Evolutionary conservation across 2,329 filamentous ascomycete genomes (phyloP).

Genomic region (Paraphaeosphaeria sporulosa): DNA sequence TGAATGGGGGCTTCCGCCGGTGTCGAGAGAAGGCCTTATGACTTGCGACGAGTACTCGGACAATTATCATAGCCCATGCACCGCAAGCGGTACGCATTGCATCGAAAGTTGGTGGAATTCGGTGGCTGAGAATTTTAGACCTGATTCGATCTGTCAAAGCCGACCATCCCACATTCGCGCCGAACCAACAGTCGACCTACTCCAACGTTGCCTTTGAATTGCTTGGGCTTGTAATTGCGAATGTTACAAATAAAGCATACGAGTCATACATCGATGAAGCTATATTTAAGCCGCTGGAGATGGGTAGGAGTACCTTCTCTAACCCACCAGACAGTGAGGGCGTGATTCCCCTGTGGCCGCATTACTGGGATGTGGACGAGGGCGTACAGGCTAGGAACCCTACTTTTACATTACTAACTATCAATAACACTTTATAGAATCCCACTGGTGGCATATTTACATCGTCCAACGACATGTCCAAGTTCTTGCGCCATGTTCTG

Average conservation of each 20-base stretch:
- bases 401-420: no score
- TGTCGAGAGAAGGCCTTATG: slow-evolving; percentile 39
- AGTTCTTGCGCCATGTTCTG: slow-evolving; percentile 53
- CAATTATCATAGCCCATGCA: slow-evolving; percentile 41
- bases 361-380: slow-evolving; percentile 53
- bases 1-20: slow-evolving; percentile 46
- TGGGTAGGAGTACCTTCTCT: slow-evolving; percentile 39
- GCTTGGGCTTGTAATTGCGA: slow-evolving; percentile 51
- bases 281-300: slow-evolving; percentile 49
- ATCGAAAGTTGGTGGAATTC: background rate
- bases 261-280: slow-evolving; percentile 48
- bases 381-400: no score
- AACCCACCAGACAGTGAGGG: slow-evolving; percentile 45
- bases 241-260: slow-evolving; percentile 48
- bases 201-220: slow-evolving; percentile 53
- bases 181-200: slow-evolving; percentile 54
- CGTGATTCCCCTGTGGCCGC: slow-evolving; percentile 46
- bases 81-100: slow-evolving; percentile 24
- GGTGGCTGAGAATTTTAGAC: slow-evolving; percentile 32
- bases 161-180: slow-evolving; percentile 49
- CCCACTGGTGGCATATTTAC: slow-evolving; percentile 57
- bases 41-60: slow-evolving; percentile 46
- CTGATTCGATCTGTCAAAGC: slow-evolving; percentile 42
- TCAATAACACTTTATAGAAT: no score
- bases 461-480: slow-evolving; percentile 51